Percentiles rank a stretch among this genome's conserved stretches.
phyloP scores from a whole-genome alignment of 1,284 basidiomycete species.

The Cystobasidium sp. region DNA sequence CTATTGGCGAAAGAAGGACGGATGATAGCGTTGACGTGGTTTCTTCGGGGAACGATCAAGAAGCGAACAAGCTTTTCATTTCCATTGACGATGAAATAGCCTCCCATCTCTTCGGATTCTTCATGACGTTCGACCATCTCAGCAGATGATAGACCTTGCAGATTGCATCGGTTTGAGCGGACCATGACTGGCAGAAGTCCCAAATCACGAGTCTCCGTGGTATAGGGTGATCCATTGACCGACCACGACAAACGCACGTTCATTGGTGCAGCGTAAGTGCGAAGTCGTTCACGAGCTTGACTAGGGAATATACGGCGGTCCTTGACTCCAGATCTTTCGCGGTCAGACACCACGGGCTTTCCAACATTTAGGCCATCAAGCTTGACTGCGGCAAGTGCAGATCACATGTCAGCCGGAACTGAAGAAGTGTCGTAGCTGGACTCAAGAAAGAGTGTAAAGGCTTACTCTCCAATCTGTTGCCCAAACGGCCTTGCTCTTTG shows the following conservation, averaged over 20 bases:
- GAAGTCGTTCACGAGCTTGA: conserved; percentile 86
- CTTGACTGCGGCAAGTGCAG: conserved; percentile 67
- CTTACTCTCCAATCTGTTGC: conserved; percentile 58
- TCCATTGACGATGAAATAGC: conserved; percentile 98
- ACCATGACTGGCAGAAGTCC: conserved; percentile 96
- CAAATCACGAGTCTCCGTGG: conserved; percentile 81
- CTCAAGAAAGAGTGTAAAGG: background rate
- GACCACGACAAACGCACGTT: conserved; percentile 88
- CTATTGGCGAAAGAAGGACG: conserved; percentile 87
- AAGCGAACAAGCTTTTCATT: conserved; percentile 99
- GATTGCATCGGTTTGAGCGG: conserved; percentile 91
- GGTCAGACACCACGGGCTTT: conserved; percentile 85
- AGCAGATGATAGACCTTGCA: conserved; percentile 79
- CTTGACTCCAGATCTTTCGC: conserved; percentile 68
- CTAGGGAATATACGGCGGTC: conserved; percentile 81
- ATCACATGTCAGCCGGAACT: conserved; percentile 6
- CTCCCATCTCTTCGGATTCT: conserved; percentile 97
- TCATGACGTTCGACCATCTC: conserved; percentile 89
- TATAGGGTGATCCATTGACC: conserved; percentile 72
- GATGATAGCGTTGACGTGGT: conserved; percentile 84
- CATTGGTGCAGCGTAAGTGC: conserved; percentile 90
- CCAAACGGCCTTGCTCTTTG: conserved; percentile 52
- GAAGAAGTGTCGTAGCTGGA: background rate
- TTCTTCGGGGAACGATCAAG: conserved; percentile 85
- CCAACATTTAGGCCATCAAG: conserved; percentile 85